Conservation (phyloP, 2,329 filamentous ascomycete species). For the Ascochyta viciae-villosae region DNA sequence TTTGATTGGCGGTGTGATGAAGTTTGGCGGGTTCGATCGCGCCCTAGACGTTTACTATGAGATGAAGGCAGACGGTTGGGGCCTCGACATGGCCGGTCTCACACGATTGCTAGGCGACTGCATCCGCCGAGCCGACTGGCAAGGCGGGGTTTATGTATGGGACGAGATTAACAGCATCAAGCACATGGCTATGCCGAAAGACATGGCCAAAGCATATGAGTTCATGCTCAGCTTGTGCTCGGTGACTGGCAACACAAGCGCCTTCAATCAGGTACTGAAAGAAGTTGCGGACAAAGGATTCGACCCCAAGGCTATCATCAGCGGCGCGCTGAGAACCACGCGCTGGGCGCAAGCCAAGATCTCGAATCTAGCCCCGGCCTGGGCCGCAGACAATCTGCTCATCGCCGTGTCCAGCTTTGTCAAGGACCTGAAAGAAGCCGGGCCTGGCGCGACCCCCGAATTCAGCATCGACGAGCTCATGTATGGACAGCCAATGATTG, state of each 20-base stretch:
- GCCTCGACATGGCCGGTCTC: conserved; percentile 50
- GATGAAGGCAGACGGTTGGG: conserved; percentile 56
- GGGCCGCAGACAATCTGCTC: conserved; percentile 43
- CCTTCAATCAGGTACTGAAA: conserved; percentile 42
- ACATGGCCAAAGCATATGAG: conserved; percentile 40
- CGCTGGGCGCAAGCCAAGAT: conserved; percentile 23
- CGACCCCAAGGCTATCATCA: conserved; percentile 36
- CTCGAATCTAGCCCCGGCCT: conserved; percentile 32
- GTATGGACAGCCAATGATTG: conserved; percentile 6
- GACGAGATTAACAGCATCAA: conserved; percentile 49
- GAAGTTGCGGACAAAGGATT: conserved; percentile 35
- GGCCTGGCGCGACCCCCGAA: background rate
- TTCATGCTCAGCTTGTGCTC: conserved; percentile 45
- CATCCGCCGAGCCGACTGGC: conserved; percentile 47
- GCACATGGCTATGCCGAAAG: conserved; percentile 21
- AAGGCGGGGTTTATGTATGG: conserved; percentile 50
- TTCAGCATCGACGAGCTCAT: conserved; percentile 14
- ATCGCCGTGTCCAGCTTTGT: conserved; percentile 40
- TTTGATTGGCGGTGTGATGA: conserved; percentile 52
- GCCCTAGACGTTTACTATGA: conserved; percentile 52
- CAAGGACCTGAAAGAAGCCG: conserved; percentile 18
- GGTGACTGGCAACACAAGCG: conserved; percentile 38
- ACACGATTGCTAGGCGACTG: conserved; percentile 52
- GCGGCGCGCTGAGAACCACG: conserved; percentile 24
- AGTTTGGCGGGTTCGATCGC: conserved; percentile 55